These are phyloP conservation scores for Dryas octopetala DNA, from an alignment of 306 rosid species.

Conservation along the genomic window DNA sequence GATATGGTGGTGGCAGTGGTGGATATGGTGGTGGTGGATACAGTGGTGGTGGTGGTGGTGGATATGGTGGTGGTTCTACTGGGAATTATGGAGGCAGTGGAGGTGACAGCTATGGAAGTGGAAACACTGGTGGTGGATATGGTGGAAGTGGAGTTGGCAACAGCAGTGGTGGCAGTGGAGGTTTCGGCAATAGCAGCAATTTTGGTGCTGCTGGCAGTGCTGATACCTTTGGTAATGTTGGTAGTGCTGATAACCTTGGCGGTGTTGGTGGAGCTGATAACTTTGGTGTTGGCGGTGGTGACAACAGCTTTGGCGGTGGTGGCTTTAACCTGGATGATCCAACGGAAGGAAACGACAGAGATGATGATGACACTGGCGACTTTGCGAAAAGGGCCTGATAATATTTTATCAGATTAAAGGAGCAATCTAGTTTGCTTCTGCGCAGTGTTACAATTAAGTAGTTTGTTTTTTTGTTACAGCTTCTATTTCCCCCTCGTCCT, in stretches of 20 bases:
- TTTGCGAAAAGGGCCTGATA: slow-evolving; percentile 55
- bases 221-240: background rate
- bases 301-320: slow-evolving; percentile 26
- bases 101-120: slow-evolving; percentile 29
- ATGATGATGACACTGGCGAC: slow-evolving; percentile 37
- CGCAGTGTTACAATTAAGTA: slow-evolving; percentile 3
- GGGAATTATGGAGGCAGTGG: slow-evolving; percentile 2
- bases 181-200: slow-evolving; percentile 27
- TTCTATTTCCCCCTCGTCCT: too few relatives aligned
- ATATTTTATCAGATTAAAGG: background rate
- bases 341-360: slow-evolving; percentile 32
- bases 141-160: slow-evolving; percentile 34
- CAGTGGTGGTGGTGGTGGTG: slow-evolving; percentile 22
- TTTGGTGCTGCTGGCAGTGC: slow-evolving; percentile 15
- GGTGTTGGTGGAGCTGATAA: slow-evolving; percentile 9
- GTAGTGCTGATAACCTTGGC: background rate
- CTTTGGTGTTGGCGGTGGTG: background rate
- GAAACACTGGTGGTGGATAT: slow-evolving; percentile 26
- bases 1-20: slow-evolving; percentile 33
- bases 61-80: background rate
- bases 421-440: background rate
- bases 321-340: slow-evolving; percentile 12
- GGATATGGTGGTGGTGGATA: slow-evolving; percentile 32
- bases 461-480: background rate
- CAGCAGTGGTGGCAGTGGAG: slow-evolving; percentile 37